Evolutionary conservation across 139 green algal species (phyloP), one percentile per base, ranked within the genome.

Genomic region (Tetraselmis chui): DNA sequence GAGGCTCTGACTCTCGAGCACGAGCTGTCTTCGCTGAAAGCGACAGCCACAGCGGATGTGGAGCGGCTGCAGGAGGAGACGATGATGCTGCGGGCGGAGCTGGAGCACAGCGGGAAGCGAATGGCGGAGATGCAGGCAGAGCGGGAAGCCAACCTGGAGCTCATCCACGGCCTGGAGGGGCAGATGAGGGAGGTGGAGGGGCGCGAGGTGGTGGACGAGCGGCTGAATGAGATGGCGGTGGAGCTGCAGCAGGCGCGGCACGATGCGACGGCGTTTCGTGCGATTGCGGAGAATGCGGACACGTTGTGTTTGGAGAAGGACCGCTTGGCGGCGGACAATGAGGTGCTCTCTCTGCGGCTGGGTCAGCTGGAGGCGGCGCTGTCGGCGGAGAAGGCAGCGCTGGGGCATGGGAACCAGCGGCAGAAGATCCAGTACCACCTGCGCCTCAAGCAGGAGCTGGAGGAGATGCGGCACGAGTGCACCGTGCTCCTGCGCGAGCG

Each of bases 361-460:
- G 26, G 18, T 1, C 31, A 29, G 25, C n/a, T 67, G 31, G 28
- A 80, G 28, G 59, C 2, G 24, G n/a, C 25, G 30, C 80, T 83
- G 80, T 31, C 30, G 0, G 80, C 45, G 45, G 45, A 67, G 45
- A 67, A 81, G 58, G 76, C 78, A 0, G 81, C 59, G 0, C 76
- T 91, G 77, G 86, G 87, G 27, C 89, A 91, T 82, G 87, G 84
- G 85, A 91, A 91, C 85, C 77, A 80, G 23, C 86, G 87, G 31
- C 86, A 91, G 82, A 90, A 91, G 86, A 93, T 92, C 77, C 90
- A 92, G 80, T 90, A 92, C 81, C 86, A 92, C 81, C 77, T 90
- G 83, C 83, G 84, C 24, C 82, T 90, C 1, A 84, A 84, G 78
- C 81, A 87, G 83, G 90, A 93, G 86, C 85, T 93, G 76, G 90